phyloP scores from a whole-genome alignment of 2,329 filamentous ascomycete genomes.

The Colletotrichum liriopes region DNA sequence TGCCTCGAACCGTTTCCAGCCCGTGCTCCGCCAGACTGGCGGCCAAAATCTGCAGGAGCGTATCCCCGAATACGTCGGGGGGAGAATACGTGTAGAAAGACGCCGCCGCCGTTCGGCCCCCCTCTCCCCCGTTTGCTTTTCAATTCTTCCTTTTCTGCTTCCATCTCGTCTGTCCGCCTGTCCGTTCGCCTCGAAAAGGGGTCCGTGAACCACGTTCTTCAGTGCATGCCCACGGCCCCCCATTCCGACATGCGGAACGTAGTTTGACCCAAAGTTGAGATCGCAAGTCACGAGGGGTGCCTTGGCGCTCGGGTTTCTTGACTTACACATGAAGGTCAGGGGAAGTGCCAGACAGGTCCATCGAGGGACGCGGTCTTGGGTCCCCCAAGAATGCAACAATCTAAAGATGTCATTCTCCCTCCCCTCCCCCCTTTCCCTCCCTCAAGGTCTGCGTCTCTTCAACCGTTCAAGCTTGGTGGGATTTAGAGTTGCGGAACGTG shows the following conservation, averaged over 20 bases:
- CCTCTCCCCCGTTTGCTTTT: background rate
- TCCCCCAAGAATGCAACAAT: background rate
- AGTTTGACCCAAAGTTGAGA: slow-evolving; percentile 3
- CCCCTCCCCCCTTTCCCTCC: background rate
- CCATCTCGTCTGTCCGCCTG: background rate
- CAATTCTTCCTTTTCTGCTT: background rate
- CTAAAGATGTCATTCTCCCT: background rate
- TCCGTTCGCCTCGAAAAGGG: slow-evolving; percentile 4
- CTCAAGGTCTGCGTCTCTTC: slow-evolving; percentile 1
- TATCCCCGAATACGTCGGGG: background rate
- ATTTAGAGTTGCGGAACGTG: slow-evolving; percentile 41
- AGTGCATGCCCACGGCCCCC: background rate
- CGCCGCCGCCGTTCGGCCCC: background rate
- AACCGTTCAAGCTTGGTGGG: background rate
- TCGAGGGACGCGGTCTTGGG: slow-evolving; percentile 2
- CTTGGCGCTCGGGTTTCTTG: background rate
- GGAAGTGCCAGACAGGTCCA: background rate
- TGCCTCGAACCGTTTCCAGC: slow-evolving; percentile 1
- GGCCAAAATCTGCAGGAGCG: slow-evolving; percentile 7
- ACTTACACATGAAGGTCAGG: background rate
- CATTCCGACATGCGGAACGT: background rate
- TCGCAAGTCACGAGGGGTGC: background rate
- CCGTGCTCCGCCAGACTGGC: slow-evolving; percentile 1
- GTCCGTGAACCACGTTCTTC: background rate
- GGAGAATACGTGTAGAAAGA: background rate